Evolutionary conservation across 306 rosid genomes (phyloP).

Genomic region (Pyrus communis): DNA sequence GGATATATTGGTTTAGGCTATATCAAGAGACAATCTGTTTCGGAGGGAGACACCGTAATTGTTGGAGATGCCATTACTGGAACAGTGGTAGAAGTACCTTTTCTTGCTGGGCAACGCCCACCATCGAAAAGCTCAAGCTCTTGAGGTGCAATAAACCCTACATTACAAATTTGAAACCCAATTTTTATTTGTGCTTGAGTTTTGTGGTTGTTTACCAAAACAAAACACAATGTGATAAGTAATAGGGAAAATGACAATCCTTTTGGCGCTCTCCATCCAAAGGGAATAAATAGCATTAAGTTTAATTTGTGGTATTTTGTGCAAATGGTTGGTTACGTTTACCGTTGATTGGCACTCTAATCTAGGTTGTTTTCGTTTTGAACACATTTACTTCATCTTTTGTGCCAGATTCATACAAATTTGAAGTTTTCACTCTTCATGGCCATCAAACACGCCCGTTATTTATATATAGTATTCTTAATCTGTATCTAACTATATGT

Average conservation of each 20-base stretch:
- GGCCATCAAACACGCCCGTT: too few relatives aligned
- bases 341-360: neutral
- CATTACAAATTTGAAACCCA: neutral
- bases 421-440: too few relatives aligned
- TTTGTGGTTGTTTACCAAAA: neutral
- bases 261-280: neutral
- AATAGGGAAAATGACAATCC: neutral
- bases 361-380: neutral
- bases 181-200: neutral
- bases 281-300: neutral
- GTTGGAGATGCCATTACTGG: slow-evolving; percentile 63
- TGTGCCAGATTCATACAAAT: too few relatives aligned
- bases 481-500: neutral
- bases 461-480: too few relatives aligned
- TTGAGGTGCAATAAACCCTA: slow-evolving; percentile 9
- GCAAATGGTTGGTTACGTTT: neutral
- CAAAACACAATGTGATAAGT: neutral
- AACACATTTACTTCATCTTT: neutral
- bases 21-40: slow-evolving; percentile 70
- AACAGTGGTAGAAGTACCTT: slow-evolving; percentile 65
- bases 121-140: slow-evolving; percentile 33
- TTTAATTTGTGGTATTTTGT: neutral
- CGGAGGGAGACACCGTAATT: slow-evolving; percentile 48
- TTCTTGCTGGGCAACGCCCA: slow-evolving; percentile 57
- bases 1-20: slow-evolving; percentile 78